Base-by-base conservation (phyloP, 805 yeast genomes). In the Candida pseudoglaebosa region DNA sequence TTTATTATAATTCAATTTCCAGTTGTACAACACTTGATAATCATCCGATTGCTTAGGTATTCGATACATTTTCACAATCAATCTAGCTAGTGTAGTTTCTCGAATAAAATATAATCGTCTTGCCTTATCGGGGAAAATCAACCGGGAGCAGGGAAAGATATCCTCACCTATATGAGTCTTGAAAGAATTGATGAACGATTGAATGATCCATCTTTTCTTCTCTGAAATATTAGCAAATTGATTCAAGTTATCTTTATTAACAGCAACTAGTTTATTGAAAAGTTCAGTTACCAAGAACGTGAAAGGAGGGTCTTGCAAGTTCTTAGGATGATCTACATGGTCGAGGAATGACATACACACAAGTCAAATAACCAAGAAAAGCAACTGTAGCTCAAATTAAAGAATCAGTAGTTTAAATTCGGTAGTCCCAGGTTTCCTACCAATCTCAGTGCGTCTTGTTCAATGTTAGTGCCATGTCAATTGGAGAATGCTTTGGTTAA, bases 121-220 rank as follows among this genome's bases (percentile, higher is more conserved):
- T 47, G 86, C 95, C 37, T 77, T 67, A 38, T 78, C 72, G 0
- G 95, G 88, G 19, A 83, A 57, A 2, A 74, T 63, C 34, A 89
- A 64, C 22, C 79, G 62, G 12, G 84, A 66, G 1, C 82, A 82
- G 0, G 91, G 90, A 48, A 72, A 80, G 3, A 89, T 70, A 55
- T 89, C 62, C 28, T 41, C 29, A 8, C 73, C 73, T 15, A 67
- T 57, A 40, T 66, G 71, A 13, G 57, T 57, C 32, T 55, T 54
- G 54, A 59, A 67, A 4, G 58, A 41, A 12, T 48, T 41, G 24
- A 68, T 48, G 40, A 66, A 68, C 20, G 47, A 31, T 26, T 51
- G 52, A 19, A 67, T 51, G 17, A 62, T 54, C 30, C 46, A 45
- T n/a, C 40, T 39, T 35, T 57, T 60, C 40, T 55, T 57, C 13